A percentile compares a stretch with the other conserved stretches of the same genome.
Conservation (phyloP, 306 rosid genomes). For the Lathyrus oleraceus region DNA sequence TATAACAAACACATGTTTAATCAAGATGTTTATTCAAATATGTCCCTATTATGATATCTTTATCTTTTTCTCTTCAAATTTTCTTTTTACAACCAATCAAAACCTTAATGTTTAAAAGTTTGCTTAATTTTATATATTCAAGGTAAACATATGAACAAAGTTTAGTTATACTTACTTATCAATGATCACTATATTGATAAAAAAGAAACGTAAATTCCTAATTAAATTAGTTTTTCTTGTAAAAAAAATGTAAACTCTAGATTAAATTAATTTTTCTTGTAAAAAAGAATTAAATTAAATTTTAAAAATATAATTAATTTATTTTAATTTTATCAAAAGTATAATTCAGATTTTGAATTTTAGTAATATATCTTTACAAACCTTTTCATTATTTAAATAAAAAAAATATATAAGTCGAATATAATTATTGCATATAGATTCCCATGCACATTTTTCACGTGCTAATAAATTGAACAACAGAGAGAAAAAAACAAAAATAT, state of each 20-base stretch:
- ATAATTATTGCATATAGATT: constrained; percentile 18
- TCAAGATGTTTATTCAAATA: too few relatives aligned
- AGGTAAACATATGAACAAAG: background rate
- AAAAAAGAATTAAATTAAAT: too few relatives aligned
- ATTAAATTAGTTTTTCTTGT: too few relatives aligned
- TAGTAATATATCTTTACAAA: constrained; percentile 6
- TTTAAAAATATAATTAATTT: too few relatives aligned
- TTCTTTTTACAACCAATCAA: background rate
- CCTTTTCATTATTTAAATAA: background rate
- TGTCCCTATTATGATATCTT: too few relatives aligned
- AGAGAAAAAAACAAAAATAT: background rate
- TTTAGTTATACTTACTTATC: background rate
- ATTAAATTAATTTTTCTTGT: too few relatives aligned
- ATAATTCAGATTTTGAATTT: background rate
- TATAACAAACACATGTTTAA: too few relatives aligned
- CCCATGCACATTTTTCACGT: constrained; percentile 40
- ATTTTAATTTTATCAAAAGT: background rate
- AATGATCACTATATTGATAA: too few relatives aligned
- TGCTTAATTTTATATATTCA: background rate
- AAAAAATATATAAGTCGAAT: background rate
- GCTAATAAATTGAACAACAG: constrained; percentile 19
- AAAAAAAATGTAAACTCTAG: too few relatives aligned
- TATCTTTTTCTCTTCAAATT: too few relatives aligned
- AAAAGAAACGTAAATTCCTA: too few relatives aligned
- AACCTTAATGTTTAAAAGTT: background rate